Base-by-base conservation (phyloP, 2,329 filamentous ascomycete species). In the Sphaceloma murrayae region DNA sequence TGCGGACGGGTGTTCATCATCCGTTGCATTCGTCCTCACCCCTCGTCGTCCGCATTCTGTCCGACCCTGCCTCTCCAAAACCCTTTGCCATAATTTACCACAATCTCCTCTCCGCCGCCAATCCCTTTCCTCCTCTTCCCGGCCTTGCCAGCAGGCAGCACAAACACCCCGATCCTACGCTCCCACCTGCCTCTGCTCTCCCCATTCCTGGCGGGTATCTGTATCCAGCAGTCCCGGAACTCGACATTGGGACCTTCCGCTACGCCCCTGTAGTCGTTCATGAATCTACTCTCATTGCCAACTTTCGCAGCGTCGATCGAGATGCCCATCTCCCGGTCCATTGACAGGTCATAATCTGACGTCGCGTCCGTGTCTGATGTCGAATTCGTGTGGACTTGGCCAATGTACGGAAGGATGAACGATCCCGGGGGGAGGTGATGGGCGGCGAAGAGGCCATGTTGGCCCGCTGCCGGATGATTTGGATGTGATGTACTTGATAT, bases 251-350 rank as follows among this genome's bases (percentile, higher is more conserved):
- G 59, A 21, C 56, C 45, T 26, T 60, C 59, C 2, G 60, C 56
- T 6, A 74, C 60, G 13, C 70, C 67, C 45, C 70, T 63, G 53
- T 73, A 74, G 53, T 74, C 71, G 49, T 74, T 74, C 48, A 70
- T 65, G 50, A 70, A 73, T 32, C 71, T 60, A 3, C 67, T 65
- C 51, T 74, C 70, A 50, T 74, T 74, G 19, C 70, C 71, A 49
- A 64, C 63, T 2, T 54, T 56, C 1, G 63, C 62, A 3, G 68
- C 70, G 51, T 74, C 71, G 7, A 73, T 63, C 13, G 65, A 65
- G 8, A 74, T 54, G 8, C 61, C 67, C 5, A 67, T 51, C 3
- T 73, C 68, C 16, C 68, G 62, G 53, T 73, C 69, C 10, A 74
- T 58, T 16, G 61, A 67, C 4, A 74, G 58, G 50, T 74, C 71